Evolutionary conservation across 2,329 filamentous ascomycete genomes (phyloP).

Genomic region (Blastomyces gilchristii): DNA sequence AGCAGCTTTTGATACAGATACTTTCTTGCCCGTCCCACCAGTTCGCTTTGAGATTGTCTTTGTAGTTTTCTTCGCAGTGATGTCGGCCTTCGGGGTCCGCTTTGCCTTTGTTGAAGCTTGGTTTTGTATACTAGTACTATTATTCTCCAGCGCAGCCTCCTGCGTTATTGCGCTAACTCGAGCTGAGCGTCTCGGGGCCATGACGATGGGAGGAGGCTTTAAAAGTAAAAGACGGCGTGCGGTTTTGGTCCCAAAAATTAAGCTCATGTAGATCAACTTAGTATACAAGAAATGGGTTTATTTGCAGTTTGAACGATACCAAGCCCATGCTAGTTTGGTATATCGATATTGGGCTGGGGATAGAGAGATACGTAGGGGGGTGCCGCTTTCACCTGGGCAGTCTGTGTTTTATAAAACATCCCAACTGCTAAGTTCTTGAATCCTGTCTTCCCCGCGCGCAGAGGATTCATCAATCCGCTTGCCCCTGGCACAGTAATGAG

Average conservation of each 20-base stretch:
- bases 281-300: neutral
- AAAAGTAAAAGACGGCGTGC: neutral
- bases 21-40: conserved; percentile 15
- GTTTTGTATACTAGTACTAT: conserved; percentile 16
- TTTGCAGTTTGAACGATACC: neutral
- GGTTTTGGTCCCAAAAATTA: neutral
- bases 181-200: conserved; percentile 46
- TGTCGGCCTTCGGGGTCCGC: conserved; percentile 4
- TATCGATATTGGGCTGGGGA: no score
- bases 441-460: no score
- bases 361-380: no score
- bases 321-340: neutral
- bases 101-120: conserved; percentile 7
- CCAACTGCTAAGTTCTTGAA: no score
- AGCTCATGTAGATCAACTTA: neutral
- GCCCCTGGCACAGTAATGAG: no score
- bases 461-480: no score
- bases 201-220: conserved; percentile 17
- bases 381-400: no score
- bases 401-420: no score
- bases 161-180: conserved; percentile 32
- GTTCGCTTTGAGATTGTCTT: conserved; percentile 11
- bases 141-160: conserved; percentile 17
- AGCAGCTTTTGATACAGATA: conserved; percentile 8
- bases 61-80: conserved; percentile 10